These are phyloP conservation scores for Phytophthora pinifolia DNA, from an alignment of 352 stramenopile genomes.

Conservation along the genomic window DNA sequence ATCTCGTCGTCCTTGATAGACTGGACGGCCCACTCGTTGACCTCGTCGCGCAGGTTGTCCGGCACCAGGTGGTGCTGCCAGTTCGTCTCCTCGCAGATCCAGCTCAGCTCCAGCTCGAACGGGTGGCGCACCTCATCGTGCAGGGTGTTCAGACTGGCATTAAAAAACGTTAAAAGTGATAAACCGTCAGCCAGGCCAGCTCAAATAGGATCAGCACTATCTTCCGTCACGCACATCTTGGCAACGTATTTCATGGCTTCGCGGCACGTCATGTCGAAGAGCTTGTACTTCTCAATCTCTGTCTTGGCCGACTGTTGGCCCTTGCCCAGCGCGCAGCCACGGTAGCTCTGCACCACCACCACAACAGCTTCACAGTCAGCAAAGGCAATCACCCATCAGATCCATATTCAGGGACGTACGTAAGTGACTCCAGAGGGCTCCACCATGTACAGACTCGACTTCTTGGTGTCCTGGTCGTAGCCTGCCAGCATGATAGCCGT, in stretches of 20 bases:
- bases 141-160: constrained; percentile 90
- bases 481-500: constrained; percentile 94
- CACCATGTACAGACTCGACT: constrained; percentile 90
- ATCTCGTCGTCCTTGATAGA: constrained; percentile 89
- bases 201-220: background rate
- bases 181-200: background rate
- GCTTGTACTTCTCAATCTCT: constrained; percentile 98
- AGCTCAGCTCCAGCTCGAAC: constrained; percentile 98
- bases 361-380: constrained; percentile 1
- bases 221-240: constrained; percentile 90
- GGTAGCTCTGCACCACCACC: constrained; percentile 90
- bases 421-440: constrained; percentile 92
- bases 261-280: constrained; percentile 92
- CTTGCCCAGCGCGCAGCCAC: constrained; percentile 96
- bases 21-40: constrained; percentile 83
- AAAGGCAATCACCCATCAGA: constrained; percentile 1
- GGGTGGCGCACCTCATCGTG: constrained; percentile 98
- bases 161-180: background rate
- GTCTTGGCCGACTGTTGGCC: constrained; percentile 98
- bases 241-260: constrained; percentile 98
- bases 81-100: constrained; percentile 95
- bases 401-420: constrained; percentile 38
- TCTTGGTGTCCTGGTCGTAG: constrained; percentile 94
- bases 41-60: constrained; percentile 82
- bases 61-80: constrained; percentile 96